These are phyloP conservation scores for Macrotyloma uniflorum DNA, from an alignment of 306 rosid genomes.

Conservation along the genomic window DNA sequence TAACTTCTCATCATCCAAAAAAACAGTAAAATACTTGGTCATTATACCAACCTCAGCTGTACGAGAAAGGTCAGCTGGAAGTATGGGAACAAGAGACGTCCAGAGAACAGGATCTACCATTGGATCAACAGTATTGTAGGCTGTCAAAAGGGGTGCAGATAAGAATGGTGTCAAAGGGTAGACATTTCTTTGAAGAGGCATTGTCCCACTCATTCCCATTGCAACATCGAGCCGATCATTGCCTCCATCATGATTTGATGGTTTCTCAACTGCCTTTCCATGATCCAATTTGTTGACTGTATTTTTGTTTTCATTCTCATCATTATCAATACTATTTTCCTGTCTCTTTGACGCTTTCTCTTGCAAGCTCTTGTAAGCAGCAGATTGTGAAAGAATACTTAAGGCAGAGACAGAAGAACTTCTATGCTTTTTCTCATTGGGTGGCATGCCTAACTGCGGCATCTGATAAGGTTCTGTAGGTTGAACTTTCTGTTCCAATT, in stretches of 20 bases:
- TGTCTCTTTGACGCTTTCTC: constrained; percentile 76
- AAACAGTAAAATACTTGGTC: constrained; percentile 18
- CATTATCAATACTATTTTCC: constrained; percentile 66
- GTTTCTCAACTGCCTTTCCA: constrained; percentile 84
- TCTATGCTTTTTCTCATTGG: constrained; percentile 57
- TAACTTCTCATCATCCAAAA: constrained; percentile 1
- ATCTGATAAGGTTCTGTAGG: constrained; percentile 92
- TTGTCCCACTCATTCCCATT: constrained; percentile 70
- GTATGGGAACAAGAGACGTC: constrained; percentile 85
- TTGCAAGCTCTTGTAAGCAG: constrained; percentile 89
- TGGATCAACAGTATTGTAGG: constrained; percentile 77
- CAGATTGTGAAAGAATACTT: constrained; percentile 84
- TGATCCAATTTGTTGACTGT: constrained; percentile 69
- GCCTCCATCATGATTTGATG: constrained; percentile 59
- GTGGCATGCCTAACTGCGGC: constrained; percentile 72
- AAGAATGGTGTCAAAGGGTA: constrained; percentile 76
- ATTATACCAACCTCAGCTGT: constrained; percentile 76
- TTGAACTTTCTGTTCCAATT: constrained; percentile 68
- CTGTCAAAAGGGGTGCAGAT: constrained; percentile 85
- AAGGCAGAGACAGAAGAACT: constrained; percentile 75
- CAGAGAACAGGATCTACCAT: constrained; percentile 84
- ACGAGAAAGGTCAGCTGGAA: constrained; percentile 72
- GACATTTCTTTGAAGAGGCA: constrained; percentile 85
- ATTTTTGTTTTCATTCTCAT: constrained; percentile 87
- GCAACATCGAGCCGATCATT: constrained; percentile 58